These are phyloP conservation scores for Galeopsis tetrahit DNA, from an alignment of 257 asterid genomes.

Conservation along the genomic window DNA sequence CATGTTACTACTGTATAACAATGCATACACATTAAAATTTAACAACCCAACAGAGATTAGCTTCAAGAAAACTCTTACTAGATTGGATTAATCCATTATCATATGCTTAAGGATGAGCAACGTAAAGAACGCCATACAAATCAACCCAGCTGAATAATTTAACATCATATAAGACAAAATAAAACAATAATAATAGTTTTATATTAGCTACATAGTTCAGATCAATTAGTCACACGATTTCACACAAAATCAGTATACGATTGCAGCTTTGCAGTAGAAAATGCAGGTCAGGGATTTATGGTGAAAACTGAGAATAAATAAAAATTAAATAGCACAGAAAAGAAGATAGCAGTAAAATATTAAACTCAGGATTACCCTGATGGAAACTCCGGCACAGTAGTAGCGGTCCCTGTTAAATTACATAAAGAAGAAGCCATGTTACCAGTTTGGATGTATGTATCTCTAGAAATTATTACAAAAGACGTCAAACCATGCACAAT, in stretches of 20 bases:
- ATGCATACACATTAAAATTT: constrained; percentile 16
- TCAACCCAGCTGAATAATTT: not conserved
- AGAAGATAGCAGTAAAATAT: constrained; percentile 27
- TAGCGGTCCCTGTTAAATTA: constrained; percentile 65
- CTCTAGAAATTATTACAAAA: constrained; percentile 12
- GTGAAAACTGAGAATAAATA: not conserved
- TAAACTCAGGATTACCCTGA: constrained; percentile 63
- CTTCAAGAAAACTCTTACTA: not conserved
- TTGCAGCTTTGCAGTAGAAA: constrained; percentile 1
- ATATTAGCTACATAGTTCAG: not conserved
- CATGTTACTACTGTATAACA: constrained; percentile 8
- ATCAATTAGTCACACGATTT: not conserved
- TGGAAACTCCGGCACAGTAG: constrained; percentile 89
- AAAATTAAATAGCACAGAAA: constrained; percentile 19
- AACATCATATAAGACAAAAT: not conserved
- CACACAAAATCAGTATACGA: not conserved
- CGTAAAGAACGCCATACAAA: not conserved
- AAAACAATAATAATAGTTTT: not conserved
- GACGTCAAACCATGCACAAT: constrained; percentile 19
- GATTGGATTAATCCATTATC: constrained; percentile 1
- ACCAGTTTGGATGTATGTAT: constrained; percentile 16
- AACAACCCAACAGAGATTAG: constrained; percentile 1
- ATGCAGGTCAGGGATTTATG: not conserved
- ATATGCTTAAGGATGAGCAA: constrained; percentile 18
- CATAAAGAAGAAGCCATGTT: constrained; percentile 34